These are phyloP conservation scores for Peronosclerospora sorghi DNA, from an alignment of 352 stramenopile genomes.

Conservation along the genomic window DNA sequence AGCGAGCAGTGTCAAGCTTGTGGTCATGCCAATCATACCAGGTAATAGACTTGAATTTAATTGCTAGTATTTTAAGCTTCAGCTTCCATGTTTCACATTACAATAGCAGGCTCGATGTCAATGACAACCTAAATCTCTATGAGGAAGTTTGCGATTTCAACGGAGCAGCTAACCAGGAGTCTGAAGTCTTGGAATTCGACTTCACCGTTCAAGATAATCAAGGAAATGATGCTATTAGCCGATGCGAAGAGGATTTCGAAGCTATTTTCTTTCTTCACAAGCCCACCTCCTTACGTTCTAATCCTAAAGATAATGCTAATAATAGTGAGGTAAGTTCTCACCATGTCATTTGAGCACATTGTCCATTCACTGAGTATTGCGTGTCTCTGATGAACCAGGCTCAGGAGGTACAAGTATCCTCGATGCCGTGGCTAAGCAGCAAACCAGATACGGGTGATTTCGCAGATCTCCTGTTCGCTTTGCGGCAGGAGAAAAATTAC, in stretches of 20 bases:
- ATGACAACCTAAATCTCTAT: neutral
- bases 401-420: neutral
- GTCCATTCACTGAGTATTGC: neutral
- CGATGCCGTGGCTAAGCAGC: conserved; percentile 22
- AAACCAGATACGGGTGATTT: conserved; percentile 21
- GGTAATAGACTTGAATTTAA: neutral
- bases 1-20: conserved; percentile 7
- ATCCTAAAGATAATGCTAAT: neutral
- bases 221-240: neutral
- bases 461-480: conserved; percentile 8
- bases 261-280: conserved; percentile 18
- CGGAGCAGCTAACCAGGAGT: neutral
- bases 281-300: neutral
- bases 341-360: neutral
- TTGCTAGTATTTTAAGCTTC: neutral
- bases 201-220: neutral
- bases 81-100: too few relatives aligned
- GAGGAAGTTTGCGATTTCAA: neutral
- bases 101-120: too few relatives aligned
- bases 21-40: conserved; percentile 2
- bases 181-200: neutral
- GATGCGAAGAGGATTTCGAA: conserved; percentile 4
- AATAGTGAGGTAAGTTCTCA: conserved; percentile 5
- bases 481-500: conserved; percentile 3
- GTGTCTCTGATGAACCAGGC: neutral